A percentile compares a stretch with the other conserved stretches of the same genome.
Conservation (phyloP, 345 rosid genomes). For the Arabis alpina region DNA sequence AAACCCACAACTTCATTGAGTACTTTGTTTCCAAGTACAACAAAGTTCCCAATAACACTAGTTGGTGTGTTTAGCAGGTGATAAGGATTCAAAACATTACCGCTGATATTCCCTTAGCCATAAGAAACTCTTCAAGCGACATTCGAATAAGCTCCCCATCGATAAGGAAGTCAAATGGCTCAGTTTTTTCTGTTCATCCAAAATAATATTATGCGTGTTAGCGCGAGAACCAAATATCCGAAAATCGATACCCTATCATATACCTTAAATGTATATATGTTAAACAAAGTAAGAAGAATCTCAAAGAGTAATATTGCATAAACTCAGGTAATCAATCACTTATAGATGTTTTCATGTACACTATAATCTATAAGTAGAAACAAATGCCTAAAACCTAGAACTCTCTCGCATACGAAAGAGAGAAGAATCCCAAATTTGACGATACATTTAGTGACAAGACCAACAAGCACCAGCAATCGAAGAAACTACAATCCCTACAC, state of each 20-base stretch:
- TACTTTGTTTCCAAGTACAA: constrained; percentile 5
- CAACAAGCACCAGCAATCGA: not conserved
- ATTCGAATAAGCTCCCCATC: constrained; percentile 92
- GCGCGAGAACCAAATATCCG: not conserved
- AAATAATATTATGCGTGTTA: constrained; percentile 4
- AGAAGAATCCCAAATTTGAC: too few relatives aligned
- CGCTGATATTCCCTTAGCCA: constrained; percentile 85
- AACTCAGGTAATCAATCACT: not conserved
- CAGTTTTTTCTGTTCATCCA: constrained; percentile 59
- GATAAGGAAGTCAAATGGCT: constrained; percentile 88
- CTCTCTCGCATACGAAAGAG: too few relatives aligned
- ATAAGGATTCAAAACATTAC: constrained; percentile 47
- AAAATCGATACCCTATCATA: not conserved
- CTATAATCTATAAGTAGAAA: constrained; percentile 1
- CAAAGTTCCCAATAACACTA: not conserved
- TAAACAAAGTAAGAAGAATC: not conserved
- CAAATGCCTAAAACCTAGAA: too few relatives aligned
- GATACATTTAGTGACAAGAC: too few relatives aligned
- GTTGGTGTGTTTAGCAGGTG: not conserved
- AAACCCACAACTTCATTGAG: not conserved
- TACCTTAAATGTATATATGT: not conserved
- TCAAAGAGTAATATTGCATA: not conserved
- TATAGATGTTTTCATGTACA: not conserved
- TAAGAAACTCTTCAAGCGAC: constrained; percentile 88
- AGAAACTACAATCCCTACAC: too few relatives aligned